Evolutionary conservation across 805 yeast species (phyloP), one percentile per base, ranked within the genome.

Genomic region (Metschnikowia hibisci): DNA sequence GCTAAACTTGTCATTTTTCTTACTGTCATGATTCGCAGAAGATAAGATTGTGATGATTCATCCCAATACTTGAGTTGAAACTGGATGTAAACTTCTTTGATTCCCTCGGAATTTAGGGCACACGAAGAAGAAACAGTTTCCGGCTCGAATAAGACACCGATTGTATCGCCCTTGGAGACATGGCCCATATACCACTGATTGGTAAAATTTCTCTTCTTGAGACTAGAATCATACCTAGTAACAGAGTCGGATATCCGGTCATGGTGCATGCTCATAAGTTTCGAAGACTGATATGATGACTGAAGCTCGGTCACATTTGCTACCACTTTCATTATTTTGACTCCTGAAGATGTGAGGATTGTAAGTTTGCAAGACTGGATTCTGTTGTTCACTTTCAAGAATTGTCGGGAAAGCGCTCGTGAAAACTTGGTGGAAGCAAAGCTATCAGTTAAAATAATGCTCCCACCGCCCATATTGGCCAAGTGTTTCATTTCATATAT

Each of bases 401-500:
- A 16, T 30, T 43, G 43, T 12, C 35, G 31, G 10, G 30, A 4
- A 6, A 66, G 51, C 7, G 53, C 43, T 15, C 41, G 38, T 13
- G 43, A 36, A 36, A 69, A 63, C 23, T 58, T 58, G 6, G 42
- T 37, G 1, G 59, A 53, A 6, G 42, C 37, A 40, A 67, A 71
- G 4, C 64, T 53, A 18, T 64, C 73, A 26, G 47, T 49, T 25
- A 68, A 41, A 15, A 51, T 51, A 4, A 71, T 44, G 5, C 43
- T 43, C 0, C 77, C 76, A 45, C 63, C 61, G 4, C 75, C 61
- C 10, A 51, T 54, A 43, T 47, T 54, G 4, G 60, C 55, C 43
- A 71, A 47, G 1, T 58, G 39, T 41, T 60, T 65, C 75, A 71
- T 68, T 44, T 72, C 77, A 46, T 66, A 68, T 9, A 68, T 37